A percentile compares a stretch with the other conserved stretches of the same genome.
phyloP scores from a whole-genome alignment of 331 rosid genomes.

The Quercus tomentella region DNA sequence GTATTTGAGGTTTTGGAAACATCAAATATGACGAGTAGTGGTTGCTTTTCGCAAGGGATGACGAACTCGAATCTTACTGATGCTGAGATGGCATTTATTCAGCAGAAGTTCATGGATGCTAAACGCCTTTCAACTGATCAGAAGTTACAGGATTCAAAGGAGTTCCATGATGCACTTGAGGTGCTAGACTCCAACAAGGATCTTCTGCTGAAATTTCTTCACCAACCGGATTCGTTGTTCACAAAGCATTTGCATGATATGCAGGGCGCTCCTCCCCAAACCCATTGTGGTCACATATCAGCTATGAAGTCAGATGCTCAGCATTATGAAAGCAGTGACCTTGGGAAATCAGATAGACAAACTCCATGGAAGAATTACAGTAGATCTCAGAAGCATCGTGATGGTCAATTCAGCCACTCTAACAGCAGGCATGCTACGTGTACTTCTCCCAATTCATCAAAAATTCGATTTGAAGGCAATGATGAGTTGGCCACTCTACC shows the following conservation, averaged over 20 bases:
- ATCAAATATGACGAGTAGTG: constrained; percentile 48
- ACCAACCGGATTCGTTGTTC: constrained; percentile 75
- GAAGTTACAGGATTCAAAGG: constrained; percentile 70
- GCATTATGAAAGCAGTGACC: constrained; percentile 32
- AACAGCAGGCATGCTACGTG: constrained; percentile 41
- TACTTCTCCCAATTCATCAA: constrained; percentile 43
- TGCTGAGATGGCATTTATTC: constrained; percentile 78
- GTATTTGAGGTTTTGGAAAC: constrained; percentile 87
- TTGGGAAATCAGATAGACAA: constrained; percentile 46
- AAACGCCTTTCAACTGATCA: constrained; percentile 73
- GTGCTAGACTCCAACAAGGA: constrained; percentile 84
- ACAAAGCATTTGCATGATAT: constrained; percentile 83
- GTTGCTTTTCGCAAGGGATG: constrained; percentile 38
- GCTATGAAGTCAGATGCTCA: constrained; percentile 34
- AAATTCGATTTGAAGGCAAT: constrained; percentile 36
- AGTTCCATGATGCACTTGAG: constrained; percentile 73
- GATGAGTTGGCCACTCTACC: constrained; percentile 45
- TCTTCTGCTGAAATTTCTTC: constrained; percentile 69
- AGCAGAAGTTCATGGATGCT: constrained; percentile 87
- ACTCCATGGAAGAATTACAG: constrained; percentile 23
- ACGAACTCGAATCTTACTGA: constrained; percentile 44
- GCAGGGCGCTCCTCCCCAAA: constrained; percentile 36
- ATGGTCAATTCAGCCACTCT: constrained; percentile 38
- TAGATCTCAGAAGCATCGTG: constrained; percentile 40
- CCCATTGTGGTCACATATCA: constrained; percentile 42